Conservation (phyloP, 2,329 filamentous ascomycete species). For the Ceratocystis destructans region DNA sequence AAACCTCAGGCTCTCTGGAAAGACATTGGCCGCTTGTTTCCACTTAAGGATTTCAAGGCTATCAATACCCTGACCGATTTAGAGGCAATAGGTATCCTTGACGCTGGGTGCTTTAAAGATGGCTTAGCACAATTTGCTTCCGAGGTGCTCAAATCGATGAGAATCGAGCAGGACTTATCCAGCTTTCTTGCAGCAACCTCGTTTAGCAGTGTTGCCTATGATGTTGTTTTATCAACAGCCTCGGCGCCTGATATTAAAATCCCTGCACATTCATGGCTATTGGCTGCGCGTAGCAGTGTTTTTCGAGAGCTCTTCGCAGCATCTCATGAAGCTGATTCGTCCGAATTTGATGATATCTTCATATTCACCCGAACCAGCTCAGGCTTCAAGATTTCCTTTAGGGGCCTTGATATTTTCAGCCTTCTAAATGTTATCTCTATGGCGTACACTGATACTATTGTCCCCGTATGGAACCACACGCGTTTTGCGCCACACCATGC, state of each 20-base stretch:
- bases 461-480: slow-evolving; percentile 79
- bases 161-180: slow-evolving; percentile 50
- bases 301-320: slow-evolving; percentile 49
- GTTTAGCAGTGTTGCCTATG: slow-evolving; percentile 30
- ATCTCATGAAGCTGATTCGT: slow-evolving; percentile 40
- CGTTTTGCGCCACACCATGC: slow-evolving; percentile 51
- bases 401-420: slow-evolving; percentile 59
- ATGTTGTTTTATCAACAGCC: slow-evolving; percentile 39
- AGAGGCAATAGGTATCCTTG: slow-evolving; percentile 31
- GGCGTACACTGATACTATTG: slow-evolving; percentile 61
- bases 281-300: slow-evolving; percentile 58
- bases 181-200: slow-evolving; percentile 34
- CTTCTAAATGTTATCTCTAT: slow-evolving; percentile 69
- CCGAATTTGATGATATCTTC: slow-evolving; percentile 46
- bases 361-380: slow-evolving; percentile 31
- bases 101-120: slow-evolving; percentile 27
- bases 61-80: slow-evolving; percentile 29
- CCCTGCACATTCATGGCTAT: slow-evolving; percentile 69
- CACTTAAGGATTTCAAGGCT: slow-evolving; percentile 47
- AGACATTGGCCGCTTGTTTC: slow-evolving; percentile 56
- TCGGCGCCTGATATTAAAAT: slow-evolving; percentile 55
- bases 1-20: slow-evolving; percentile 57
- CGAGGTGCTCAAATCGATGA: slow-evolving; percentile 45
- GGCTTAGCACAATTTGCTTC: slow-evolving; percentile 38
- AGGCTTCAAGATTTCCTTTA: slow-evolving; percentile 32